Evolutionary conservation across 1,284 basidiomycete genomes (phyloP), one percentile per base, ranked within the genome.

Genomic region (Athelia sp.): DNA sequence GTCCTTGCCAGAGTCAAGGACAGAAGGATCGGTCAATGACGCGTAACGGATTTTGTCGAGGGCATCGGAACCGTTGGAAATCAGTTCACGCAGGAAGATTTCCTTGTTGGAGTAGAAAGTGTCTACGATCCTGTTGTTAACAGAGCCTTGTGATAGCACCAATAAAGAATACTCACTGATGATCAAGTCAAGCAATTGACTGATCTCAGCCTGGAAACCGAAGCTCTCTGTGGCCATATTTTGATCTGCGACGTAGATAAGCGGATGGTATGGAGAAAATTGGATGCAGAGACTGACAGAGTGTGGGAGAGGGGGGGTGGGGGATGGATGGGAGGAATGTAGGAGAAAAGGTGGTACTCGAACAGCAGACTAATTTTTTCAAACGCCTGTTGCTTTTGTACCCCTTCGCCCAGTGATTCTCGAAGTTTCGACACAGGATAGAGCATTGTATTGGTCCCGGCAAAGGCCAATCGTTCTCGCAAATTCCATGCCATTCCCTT

Each of bases 21-120:
- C 87, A 24, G 88, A 79, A 31, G 93, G 85, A 65, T 97, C 91
- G 57, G 94, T 98, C 58, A 97, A 79, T 51, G 94, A 94, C 24
- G 90, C 82, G 68, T 94, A 94, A 50, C 95, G 91, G 66, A 97
- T 90, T 80, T 98, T 98, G 79, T 98, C 95, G 69, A 97, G 82
- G 48, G 95, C 94, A 84, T 98, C 95, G 54, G 93, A 95, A 53
- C 75, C 69, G 74, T 94, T 94, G 51, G 92, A 94, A 72, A 95
- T 96, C 57, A 97, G 54, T 75, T 98, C 94, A 70, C 94, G 90
- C 62, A 97, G 84, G 82, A 97, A 97, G 70, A 97, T 96, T 77
- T 95, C 93, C 81, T 97, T 97, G 84, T 97, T 96, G 55, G 90
- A 93, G 84, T 97, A 96, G 82, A 96, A 97, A 55, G 93, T 95